Evolutionary conservation across 352 stramenopile genomes (phyloP).

Genomic region (Phytophthora melonis): DNA sequence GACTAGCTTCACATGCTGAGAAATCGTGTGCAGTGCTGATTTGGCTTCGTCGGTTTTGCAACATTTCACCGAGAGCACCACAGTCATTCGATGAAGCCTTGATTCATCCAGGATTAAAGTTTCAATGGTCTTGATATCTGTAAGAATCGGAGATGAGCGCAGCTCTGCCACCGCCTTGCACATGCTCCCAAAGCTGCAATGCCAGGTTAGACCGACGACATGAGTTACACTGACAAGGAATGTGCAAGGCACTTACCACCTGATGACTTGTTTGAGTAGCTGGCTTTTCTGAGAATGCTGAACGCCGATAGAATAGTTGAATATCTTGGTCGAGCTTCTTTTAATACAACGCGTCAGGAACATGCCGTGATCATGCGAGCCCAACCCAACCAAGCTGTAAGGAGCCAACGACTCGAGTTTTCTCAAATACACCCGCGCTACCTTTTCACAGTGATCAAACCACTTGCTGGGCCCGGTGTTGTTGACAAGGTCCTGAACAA

Average conservation of each 20-base stretch:
- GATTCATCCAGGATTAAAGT: constrained; percentile 51
- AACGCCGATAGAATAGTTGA: constrained; percentile 47
- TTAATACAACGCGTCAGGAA: constrained; percentile 57
- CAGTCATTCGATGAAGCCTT: constrained; percentile 53
- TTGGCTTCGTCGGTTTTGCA: constrained; percentile 1
- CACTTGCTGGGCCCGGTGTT: constrained; percentile 14
- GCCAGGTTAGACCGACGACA: constrained; percentile 30
- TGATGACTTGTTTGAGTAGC: constrained; percentile 46
- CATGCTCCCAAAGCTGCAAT: constrained; percentile 43
- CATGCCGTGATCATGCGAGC: constrained; percentile 19
- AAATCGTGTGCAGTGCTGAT: constrained; percentile 25
- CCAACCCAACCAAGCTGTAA: constrained; percentile 22
- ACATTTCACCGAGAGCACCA: constrained; percentile 39
- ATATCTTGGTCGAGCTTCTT: constrained; percentile 50
- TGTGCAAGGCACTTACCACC: constrained; percentile 39
- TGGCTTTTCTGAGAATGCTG: constrained; percentile 35
- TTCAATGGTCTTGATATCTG: constrained; percentile 36
- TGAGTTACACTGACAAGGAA: neutral
- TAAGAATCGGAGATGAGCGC: constrained; percentile 10
- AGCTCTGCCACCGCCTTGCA: constrained; percentile 35
- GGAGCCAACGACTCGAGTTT: constrained; percentile 39
- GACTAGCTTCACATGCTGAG: constrained; percentile 38
- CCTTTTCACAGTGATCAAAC: constrained; percentile 42
- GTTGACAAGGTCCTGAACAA: constrained; percentile 38
- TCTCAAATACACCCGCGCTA: constrained; percentile 46